Evolutionary conservation across 208 protist species (phyloP).

Genomic region (Leishmania martiniquensis): DNA sequence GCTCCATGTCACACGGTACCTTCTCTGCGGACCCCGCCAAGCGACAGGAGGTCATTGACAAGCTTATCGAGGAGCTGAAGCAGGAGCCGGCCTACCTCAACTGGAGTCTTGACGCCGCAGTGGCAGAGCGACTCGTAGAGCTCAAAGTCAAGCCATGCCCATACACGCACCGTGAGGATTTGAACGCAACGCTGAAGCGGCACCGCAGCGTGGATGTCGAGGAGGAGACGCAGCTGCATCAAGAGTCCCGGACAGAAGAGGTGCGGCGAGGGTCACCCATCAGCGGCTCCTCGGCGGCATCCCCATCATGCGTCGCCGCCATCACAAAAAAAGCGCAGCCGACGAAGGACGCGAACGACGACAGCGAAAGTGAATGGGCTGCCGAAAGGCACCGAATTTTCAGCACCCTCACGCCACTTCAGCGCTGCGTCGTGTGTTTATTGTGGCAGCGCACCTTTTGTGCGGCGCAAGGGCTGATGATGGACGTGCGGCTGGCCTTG

Average conservation of each 20-base stretch:
- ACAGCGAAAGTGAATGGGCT: conserved; percentile 18
- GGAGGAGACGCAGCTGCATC: conserved; percentile 15
- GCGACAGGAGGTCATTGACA: conserved; percentile 31
- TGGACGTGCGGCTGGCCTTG: conserved; percentile 48
- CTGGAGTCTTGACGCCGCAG: conserved; percentile 78
- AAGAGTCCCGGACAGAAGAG: conserved; percentile 19
- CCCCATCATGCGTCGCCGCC: background rate
- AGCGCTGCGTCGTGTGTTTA: conserved; percentile 67
- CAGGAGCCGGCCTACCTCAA: conserved; percentile 68
- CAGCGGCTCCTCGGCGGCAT: background rate
- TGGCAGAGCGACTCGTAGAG: conserved; percentile 62
- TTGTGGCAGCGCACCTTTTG: conserved; percentile 64
- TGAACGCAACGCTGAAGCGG: conserved; percentile 41
- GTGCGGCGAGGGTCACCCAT: background rate
- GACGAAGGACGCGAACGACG: background rate
- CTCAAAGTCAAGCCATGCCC: conserved; percentile 44
- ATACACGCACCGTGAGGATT: conserved; percentile 53
- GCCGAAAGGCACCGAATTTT: conserved; percentile 59
- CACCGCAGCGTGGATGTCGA: conserved; percentile 10
- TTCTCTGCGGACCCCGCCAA: conserved; percentile 27
- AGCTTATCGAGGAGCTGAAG: conserved; percentile 71
- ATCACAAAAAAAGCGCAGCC: background rate
- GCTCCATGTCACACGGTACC: conserved; percentile 7
- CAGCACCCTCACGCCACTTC: conserved; percentile 49
- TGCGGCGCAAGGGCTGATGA: conserved; percentile 47